Evolutionary conservation across 805 yeast species (phyloP), one percentile per base, ranked within the genome.

Genomic region (Starmerella kuoi): DNA sequence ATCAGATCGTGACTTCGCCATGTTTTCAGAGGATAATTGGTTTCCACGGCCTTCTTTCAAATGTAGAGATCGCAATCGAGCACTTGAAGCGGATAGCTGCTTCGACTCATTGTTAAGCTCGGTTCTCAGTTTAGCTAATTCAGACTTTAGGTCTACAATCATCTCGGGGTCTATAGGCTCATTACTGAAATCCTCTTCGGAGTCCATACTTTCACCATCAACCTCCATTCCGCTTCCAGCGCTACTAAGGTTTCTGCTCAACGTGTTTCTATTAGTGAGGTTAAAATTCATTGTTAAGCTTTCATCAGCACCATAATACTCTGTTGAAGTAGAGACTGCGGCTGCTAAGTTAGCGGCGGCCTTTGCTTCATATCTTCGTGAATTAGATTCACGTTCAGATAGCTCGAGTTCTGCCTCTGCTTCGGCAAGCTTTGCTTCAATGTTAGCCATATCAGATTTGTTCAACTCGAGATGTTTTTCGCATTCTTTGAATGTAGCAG

Each of bases 41-140:
- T 75, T 67, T 44, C 71, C 72, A 38, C 86, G 73, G 32, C 81
- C 83, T 52, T 77, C 81, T 54, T 85, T 87, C 6, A 80, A 66
- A 38, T 79, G 72, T 4, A 87, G 58, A n/a, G 38, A 40, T 8
- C 48, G 41, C 22, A 40, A 11, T 18, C 44, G 46, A 12, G 67
- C 61, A 33, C 39, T 42, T 17, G 37, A 17, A 7, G 30, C 46
- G 21, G 47, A 48, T 3, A 56, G 46, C 7, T 48, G 45, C 1
- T 17, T 19, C 18, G 35, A 36, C 23, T 20, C 12, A 1, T 20
- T 14, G 5, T 15, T 19, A 18, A 46, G 46, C 35, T 28, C 26
- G 20, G 15, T 34, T 30, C 36, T 42, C 3, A 31, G 32, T 4
- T 17, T 25, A 14, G 23, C n/a, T 8, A 42, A 28, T 17, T 33